Percentiles rank a stretch among this genome's conserved stretches.
Conservation (phyloP, 169 alveolate genomes). For the Cystoisospora suis region DNA sequence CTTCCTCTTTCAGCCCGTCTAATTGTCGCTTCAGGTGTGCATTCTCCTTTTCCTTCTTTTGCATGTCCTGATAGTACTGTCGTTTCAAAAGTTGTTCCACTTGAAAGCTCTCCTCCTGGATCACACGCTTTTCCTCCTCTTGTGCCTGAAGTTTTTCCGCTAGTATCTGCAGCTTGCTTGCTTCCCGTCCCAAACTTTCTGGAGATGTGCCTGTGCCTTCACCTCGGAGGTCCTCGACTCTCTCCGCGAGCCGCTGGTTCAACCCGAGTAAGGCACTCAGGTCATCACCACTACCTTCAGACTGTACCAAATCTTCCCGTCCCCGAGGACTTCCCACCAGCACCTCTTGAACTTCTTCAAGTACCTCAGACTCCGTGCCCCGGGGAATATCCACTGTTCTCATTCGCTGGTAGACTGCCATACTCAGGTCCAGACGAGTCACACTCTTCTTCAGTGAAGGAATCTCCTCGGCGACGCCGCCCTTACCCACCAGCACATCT, state of each 20-base stretch:
- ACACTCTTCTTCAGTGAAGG: not conserved
- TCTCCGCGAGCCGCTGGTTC: no score
- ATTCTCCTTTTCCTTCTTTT: conserved; percentile 1
- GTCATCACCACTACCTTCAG: not conserved
- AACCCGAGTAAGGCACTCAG: no score
- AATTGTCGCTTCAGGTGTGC: not conserved
- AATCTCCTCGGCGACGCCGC: no score
- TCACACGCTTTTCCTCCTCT: conserved; percentile 1
- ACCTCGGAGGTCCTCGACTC: no score
- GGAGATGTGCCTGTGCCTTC: no score
- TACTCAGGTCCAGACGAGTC: not conserved
- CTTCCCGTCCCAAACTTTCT: not conserved
- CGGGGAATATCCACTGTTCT: not conserved
- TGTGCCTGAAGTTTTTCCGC: conserved; percentile 36
- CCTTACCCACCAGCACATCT: no score
- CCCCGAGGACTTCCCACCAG: not conserved
- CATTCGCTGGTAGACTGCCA: conserved; percentile 14
- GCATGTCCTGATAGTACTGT: conserved; percentile 26
- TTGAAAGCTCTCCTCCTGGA: conserved; percentile 29
- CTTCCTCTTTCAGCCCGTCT: not conserved
- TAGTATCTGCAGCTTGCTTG: not conserved
- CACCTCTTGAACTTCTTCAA: conserved; percentile 6
- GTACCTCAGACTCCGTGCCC: not conserved
- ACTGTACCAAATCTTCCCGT: not conserved
- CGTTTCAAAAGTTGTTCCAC: conserved; percentile 15